phyloP scores from a whole-genome alignment of 2,329 filamentous ascomycete genomes.

The Colletotrichum sp. region DNA sequence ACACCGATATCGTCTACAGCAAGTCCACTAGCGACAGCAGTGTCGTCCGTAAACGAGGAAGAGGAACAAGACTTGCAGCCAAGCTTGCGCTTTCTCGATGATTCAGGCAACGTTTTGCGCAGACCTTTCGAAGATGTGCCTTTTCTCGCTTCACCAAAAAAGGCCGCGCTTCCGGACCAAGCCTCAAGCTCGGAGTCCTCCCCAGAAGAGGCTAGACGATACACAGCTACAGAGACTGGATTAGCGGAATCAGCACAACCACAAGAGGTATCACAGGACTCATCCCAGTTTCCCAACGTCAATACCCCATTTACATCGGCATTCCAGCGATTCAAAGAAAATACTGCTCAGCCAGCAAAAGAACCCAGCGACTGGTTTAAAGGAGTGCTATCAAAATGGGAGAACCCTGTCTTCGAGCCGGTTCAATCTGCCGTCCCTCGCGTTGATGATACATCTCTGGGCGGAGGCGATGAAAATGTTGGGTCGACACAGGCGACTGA shows the following conservation, averaged over 20 bases:
- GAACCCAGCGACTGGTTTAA: conserved; percentile 59
- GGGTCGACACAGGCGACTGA: neutral
- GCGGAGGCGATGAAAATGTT: conserved; percentile 8
- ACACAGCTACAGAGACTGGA: neutral
- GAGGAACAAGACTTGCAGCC: neutral
- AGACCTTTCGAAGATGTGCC: conserved; percentile 48
- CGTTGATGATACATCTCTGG: conserved; percentile 26
- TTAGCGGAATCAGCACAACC: neutral
- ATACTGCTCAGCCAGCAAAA: conserved; percentile 18
- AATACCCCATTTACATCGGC: neutral
- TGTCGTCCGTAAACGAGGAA: neutral
- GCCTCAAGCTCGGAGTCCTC: neutral
- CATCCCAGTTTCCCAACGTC: neutral
- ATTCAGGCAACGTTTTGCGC: conserved; percentile 45
- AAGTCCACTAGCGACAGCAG: no score
- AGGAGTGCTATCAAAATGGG: conserved; percentile 67
- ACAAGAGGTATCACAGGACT: neutral
- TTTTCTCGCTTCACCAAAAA: neutral
- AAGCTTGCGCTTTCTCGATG: conserved; percentile 38
- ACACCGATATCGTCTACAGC: neutral
- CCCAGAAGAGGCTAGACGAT: neutral
- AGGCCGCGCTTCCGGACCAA: neutral
- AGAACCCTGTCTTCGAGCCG: conserved; percentile 76
- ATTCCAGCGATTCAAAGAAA: neutral
- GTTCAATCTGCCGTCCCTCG: conserved; percentile 51